Base-by-base conservation (phyloP, 2,329 filamentous ascomycete genomes). In the Talaromyces islandicus region DNA sequence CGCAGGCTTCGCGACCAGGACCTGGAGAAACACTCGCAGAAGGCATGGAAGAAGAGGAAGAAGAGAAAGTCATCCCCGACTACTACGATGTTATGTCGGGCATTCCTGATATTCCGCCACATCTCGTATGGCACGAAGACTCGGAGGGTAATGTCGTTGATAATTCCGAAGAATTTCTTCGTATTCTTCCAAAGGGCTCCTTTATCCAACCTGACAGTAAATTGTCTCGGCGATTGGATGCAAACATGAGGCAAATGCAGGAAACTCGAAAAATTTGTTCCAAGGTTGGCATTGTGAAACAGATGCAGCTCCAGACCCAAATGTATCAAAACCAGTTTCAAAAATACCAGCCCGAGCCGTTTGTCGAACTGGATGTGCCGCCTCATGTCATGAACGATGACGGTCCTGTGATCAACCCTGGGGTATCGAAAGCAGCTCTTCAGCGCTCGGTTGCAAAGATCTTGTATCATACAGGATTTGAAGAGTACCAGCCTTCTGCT, bases 221-320 rank as follows among this genome's bases (percentile, higher is more conserved):
- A 57, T 77, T 99, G 38, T 82, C 89, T 1, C 86, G 85, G 67
- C 93, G 88, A 71, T 88, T 99, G 75, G 91, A 97, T 67, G 85
- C 87, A 59, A 99, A 99, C 68, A 91, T 97, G 75, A 86, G 86
- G 62, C 92, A 97, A 71, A 92, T 99, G 83, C 94, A 99, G 73
- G 93, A 97, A 69, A 99, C 94, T 0, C 85, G 94, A 66, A 97
- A 97, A 72, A 84, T 99, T 30, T 96, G 92, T 69, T 92, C 92
- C 11, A 99, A 97, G 77, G 96, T 99, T 72, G 88, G 91, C 54
- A 91, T 99, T 63, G 94, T 99, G 72, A 99, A 97, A 79, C 94
- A 99, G 78, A 99, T 99, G 94, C 94, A 99, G 77, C 86, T 97
- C 58, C 94, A 99, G 74, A 91, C 92, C 56, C 94, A 97, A 84